Evolutionary conservation across 169 alveolate species (phyloP).

Genomic region (Condylostoma magnum): DNA sequence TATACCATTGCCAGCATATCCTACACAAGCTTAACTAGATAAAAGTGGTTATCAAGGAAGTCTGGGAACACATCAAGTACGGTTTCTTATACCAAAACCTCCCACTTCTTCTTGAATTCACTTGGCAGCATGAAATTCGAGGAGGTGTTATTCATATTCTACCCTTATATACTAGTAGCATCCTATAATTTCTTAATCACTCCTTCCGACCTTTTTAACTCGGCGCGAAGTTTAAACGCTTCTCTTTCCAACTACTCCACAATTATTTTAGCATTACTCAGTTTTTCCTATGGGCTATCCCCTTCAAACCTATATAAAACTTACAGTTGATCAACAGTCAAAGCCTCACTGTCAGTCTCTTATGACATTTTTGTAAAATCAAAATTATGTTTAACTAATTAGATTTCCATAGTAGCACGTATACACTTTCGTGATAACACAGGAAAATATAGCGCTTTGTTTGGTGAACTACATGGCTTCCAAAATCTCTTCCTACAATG

Average conservation of each 20-base stretch:
- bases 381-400: no score
- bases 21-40: neutral
- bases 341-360: no score
- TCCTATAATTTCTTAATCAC: constrained; percentile 7
- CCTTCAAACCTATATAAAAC: neutral
- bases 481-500: constrained; percentile 60
- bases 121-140: constrained; percentile 9
- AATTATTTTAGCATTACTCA: constrained; percentile 1
- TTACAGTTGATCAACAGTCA: neutral
- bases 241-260: constrained; percentile 3
- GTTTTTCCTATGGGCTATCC: neutral
- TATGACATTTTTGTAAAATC: no score
- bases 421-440: constrained; percentile 45
- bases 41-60: neutral
- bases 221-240: neutral
- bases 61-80: constrained; percentile 5
- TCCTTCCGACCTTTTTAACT: neutral
- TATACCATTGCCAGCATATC: neutral
- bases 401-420: constrained; percentile 58
- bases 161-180: neutral
- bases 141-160: constrained; percentile 2
- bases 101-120: constrained; percentile 32
- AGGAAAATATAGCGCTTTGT: constrained; percentile 49
- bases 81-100: neutral
- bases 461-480: constrained; percentile 60